Percentiles rank a stretch among this genome's conserved stretches.
phyloP scores from a whole-genome alignment of 2,329 filamentous ascomycete genomes.

The Coniochaeta sp. region DNA sequence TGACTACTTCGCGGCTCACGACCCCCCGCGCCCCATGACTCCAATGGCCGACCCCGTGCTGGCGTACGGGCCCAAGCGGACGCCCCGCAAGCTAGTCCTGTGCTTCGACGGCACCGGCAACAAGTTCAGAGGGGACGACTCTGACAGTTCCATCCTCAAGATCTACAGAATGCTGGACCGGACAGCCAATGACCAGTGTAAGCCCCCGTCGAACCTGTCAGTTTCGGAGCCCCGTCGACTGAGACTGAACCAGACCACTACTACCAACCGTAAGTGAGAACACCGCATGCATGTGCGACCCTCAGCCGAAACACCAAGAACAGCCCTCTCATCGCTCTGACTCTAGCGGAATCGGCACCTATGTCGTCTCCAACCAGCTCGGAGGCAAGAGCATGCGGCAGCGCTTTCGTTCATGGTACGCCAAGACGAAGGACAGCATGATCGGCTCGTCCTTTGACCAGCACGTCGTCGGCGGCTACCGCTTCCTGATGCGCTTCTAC shows the following conservation, averaged over 20 bases:
- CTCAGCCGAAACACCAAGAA: background rate
- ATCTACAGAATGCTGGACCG: conserved; percentile 65
- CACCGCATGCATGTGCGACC: background rate
- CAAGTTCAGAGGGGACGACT: conserved; percentile 56
- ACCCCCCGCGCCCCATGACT: conserved; percentile 10
- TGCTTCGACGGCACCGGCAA: conserved; percentile 60
- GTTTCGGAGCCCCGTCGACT: background rate
- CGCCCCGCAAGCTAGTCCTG: conserved; percentile 42
- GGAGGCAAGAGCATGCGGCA: conserved; percentile 49
- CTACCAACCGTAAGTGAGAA: conserved; percentile 37
- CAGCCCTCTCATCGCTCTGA: background rate
- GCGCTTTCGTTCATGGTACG: conserved; percentile 58
- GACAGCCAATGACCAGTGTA: conserved; percentile 51
- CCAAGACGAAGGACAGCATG: conserved; percentile 71
- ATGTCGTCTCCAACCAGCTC: conserved; percentile 54
- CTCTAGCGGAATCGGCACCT: conserved; percentile 64
- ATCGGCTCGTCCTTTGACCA: conserved; percentile 74
- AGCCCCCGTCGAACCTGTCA: conserved; percentile 8
- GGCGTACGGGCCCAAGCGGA: conserved; percentile 6
- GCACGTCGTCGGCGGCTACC: conserved; percentile 78
- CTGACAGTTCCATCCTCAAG: conserved; percentile 60
- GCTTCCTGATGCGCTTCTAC: conserved; percentile 71
- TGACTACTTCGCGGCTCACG: conserved; percentile 9
- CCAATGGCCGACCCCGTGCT: background rate
- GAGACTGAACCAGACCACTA: conserved; percentile 38